phyloP scores from a whole-genome alignment of 371 early-diverging fungal genomes.

The Gilbertella persicaria region DNA sequence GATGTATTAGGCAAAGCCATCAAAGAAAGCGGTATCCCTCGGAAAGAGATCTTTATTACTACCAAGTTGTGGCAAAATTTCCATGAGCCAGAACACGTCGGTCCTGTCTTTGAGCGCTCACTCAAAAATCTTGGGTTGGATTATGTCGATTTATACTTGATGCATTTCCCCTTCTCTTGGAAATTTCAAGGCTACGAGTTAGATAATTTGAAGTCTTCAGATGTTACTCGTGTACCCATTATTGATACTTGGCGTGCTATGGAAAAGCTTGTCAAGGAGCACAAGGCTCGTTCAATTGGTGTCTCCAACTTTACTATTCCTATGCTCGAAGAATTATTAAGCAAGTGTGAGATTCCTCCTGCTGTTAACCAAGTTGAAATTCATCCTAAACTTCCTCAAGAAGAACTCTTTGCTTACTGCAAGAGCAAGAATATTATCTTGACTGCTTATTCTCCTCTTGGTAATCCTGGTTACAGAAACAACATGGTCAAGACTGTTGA shows the following conservation, averaged over 20 bases:
- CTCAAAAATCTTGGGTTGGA: conserved; percentile 73
- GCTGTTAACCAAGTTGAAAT: conserved; percentile 82
- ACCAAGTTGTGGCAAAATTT: conserved; percentile 89
- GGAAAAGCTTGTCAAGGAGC: conserved; percentile 66
- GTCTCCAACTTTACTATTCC: conserved; percentile 68
- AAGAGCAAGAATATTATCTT: conserved; percentile 40
- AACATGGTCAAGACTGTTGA: conserved; percentile 18
- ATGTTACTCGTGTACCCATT: conserved; percentile 45
- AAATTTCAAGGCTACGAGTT: conserved; percentile 37
- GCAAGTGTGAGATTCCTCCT: conserved; percentile 72
- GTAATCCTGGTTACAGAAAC: conserved; percentile 34
- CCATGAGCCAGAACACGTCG: conserved; percentile 54
- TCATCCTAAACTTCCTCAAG: conserved; percentile 52
- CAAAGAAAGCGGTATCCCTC: conserved; percentile 50
- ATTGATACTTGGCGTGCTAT: conserved; percentile 77
- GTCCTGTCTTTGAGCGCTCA: conserved; percentile 55
- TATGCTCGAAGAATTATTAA: conserved; percentile 69
- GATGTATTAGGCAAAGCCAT: conserved; percentile 77
- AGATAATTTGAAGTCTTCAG: conserved; percentile 18
- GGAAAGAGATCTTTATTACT: conserved; percentile 82
- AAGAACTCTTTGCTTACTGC: conserved; percentile 38
- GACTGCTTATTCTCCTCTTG: conserved; percentile 51
- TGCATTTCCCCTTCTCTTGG: conserved; percentile 55
- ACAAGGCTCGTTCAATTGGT: conserved; percentile 64
- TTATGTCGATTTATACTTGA: conserved; percentile 90